Evolutionary conservation across 2,329 filamentous ascomycete species (phyloP).

Genomic region (Gremmenia infestans): DNA sequence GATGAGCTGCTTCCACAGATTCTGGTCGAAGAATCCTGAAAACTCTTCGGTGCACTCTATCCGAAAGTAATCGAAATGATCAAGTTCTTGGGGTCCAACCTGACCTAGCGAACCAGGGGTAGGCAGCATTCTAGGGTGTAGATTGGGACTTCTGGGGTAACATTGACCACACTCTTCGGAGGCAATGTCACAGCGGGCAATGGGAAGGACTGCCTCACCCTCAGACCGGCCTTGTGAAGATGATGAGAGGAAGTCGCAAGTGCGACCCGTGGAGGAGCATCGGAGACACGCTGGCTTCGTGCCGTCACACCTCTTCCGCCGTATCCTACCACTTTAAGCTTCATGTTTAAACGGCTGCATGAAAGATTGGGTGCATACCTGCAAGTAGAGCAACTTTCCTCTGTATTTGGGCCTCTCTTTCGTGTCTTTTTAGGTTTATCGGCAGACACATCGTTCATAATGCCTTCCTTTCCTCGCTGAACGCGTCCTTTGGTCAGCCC

Average conservation of each 20-base stretch:
- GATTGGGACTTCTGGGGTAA: not conserved
- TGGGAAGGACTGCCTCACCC: not conserved
- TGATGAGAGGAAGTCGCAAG: conserved; percentile 8
- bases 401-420: conserved; percentile 7
- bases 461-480: not conserved
- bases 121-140: not conserved
- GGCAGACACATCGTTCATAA: not conserved
- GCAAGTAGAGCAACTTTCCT: conserved; percentile 5
- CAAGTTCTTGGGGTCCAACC: not conserved
- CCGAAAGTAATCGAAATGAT: conserved; percentile 11
- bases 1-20: conserved; percentile 7
- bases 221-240: not conserved
- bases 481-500: too few relatives aligned
- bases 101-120: not conserved
- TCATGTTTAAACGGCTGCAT: too few relatives aligned
- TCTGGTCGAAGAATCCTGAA: conserved; percentile 1
- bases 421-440: conserved; percentile 32
- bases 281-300: conserved; percentile 9
- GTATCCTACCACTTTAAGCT: conserved; percentile 5
- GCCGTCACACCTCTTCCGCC: conserved; percentile 18
- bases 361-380: not conserved
- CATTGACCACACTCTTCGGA: not conserved
- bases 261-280: conserved; percentile 15
- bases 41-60: conserved; percentile 4
- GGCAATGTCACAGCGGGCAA: not conserved